Percentiles rank a stretch among this genome's conserved stretches.
phyloP scores from a whole-genome alignment of 2,329 filamentous ascomycete genomes.

The Aspergillus proliferans region DNA sequence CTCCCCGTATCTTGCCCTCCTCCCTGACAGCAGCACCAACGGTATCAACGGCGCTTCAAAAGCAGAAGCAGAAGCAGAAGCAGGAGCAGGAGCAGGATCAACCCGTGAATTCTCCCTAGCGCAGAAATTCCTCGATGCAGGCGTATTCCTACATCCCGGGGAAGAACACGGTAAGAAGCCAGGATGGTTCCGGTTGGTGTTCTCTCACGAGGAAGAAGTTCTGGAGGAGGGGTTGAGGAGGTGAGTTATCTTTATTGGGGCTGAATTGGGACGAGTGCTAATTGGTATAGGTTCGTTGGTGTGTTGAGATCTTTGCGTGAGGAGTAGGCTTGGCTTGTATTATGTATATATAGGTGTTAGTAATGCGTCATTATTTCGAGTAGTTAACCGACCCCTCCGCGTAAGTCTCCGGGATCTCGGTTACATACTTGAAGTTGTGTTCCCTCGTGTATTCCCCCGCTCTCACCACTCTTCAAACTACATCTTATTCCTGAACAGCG shows the following conservation, averaged over 20 bases:
- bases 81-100: constrained; percentile 2
- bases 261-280: background rate
- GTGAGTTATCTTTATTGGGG: constrained; percentile 11
- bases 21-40: too few species aligned
- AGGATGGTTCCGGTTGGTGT: constrained; percentile 53
- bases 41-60: too few species aligned
- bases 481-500: too few species aligned
- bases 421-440: too few species aligned
- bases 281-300: background rate
- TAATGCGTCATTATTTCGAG: too few species aligned
- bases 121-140: constrained; percentile 39
- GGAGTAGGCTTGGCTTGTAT: too few species aligned
- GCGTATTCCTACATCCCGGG: constrained; percentile 47
- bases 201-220: constrained; percentile 31
- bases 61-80: too few species aligned
- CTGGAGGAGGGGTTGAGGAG: constrained; percentile 32
- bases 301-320: background rate
- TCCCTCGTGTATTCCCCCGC: too few species aligned
- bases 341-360: too few species aligned
- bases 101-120: constrained; percentile 43
- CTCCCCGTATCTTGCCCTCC: constrained; percentile 35
- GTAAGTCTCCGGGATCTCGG: too few species aligned
- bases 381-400: too few species aligned
- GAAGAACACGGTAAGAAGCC: constrained; percentile 40
- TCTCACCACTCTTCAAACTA: too few species aligned